These are phyloP conservation scores for Cyberlindnera galapagoensis DNA, from an alignment of 805 yeast genomes.

Conservation along the genomic window DNA sequence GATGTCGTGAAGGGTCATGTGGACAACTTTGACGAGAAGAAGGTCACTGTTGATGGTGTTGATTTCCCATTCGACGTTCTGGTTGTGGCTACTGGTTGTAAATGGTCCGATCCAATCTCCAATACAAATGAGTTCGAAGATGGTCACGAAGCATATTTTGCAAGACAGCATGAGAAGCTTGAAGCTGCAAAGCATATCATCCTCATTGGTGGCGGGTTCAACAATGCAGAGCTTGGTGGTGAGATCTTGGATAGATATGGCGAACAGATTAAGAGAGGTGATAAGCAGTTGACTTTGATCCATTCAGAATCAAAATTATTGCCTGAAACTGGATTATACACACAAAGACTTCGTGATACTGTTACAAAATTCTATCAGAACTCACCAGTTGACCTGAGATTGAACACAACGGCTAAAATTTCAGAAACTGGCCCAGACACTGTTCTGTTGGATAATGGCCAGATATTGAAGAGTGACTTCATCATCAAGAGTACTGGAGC, in stretches of 20 bases:
- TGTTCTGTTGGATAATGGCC: conserved; percentile 5
- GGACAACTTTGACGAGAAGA: conserved; percentile 7
- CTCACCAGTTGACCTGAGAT: conserved; percentile 14
- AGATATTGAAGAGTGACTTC: conserved; percentile 16
- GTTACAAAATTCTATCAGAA: conserved; percentile 13
- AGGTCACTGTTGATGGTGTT: conserved; percentile 9
- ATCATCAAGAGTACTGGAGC: conserved; percentile 16
- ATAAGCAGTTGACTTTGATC: conserved; percentile 16
- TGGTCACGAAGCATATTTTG: conserved; percentile 11
- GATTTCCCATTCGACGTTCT: conserved; percentile 19
- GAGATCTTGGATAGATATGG: conserved; percentile 23
- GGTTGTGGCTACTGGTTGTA: conserved; percentile 27
- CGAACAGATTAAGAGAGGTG: conserved; percentile 9
- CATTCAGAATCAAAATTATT: conserved; percentile 10
- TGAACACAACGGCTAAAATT: conserved; percentile 9
- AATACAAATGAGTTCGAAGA: conserved; percentile 12
- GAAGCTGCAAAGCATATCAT: conserved; percentile 20
- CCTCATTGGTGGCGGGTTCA: conserved; percentile 29
- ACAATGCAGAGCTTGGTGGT: conserved; percentile 27
- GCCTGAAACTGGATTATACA: conserved; percentile 11
- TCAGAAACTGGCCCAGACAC: conserved; percentile 3
- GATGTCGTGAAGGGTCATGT: conserved; percentile 16
- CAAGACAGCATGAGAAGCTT: conserved; percentile 12
- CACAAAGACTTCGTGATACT: conserved; percentile 11
- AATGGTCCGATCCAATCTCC: conserved; percentile 24